A percentile compares a stretch with the other conserved stretches of the same genome.
phyloP scores from a whole-genome alignment of 2,329 filamentous ascomycete genomes.

The Trichoderma koningiopsis region DNA sequence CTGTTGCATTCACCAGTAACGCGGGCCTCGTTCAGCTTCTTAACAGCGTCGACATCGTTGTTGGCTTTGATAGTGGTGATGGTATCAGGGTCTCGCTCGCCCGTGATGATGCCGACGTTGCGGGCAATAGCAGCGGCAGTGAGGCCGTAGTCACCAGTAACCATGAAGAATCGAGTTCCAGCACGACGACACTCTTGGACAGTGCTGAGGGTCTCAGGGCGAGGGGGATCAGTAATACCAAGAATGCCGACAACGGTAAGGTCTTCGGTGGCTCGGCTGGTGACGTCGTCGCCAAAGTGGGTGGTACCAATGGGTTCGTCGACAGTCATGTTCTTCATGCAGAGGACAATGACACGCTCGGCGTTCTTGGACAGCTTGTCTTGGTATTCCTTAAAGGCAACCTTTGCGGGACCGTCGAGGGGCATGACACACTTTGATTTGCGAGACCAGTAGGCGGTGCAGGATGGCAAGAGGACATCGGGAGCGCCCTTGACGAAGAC shows the following conservation, averaged over 20 bases:
- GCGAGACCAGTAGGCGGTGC: slow-evolving; percentile 41
- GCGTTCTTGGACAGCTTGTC: slow-evolving; percentile 46
- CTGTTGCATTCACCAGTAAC: slow-evolving; percentile 31
- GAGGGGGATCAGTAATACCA: slow-evolving; percentile 52
- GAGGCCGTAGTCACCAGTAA: slow-evolving; percentile 52
- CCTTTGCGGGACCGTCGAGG: slow-evolving; percentile 39
- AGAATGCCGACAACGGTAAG: slow-evolving; percentile 55
- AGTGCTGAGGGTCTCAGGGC: slow-evolving; percentile 46
- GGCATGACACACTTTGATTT: slow-evolving; percentile 38
- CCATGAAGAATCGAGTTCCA: slow-evolving; percentile 51
- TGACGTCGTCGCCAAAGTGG: slow-evolving; percentile 53
- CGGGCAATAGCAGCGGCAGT: slow-evolving; percentile 67
- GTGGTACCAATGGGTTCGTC: slow-evolving; percentile 50
- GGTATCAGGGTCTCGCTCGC: slow-evolving; percentile 47
- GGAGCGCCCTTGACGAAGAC: slow-evolving; percentile 58
- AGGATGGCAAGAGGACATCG: slow-evolving; percentile 49
- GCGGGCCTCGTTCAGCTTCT: slow-evolving; percentile 31
- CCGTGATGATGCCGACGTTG: slow-evolving; percentile 65
- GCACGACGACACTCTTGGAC: slow-evolving; percentile 47
- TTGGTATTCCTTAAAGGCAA: slow-evolving; percentile 42
- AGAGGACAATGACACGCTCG: slow-evolving; percentile 48
- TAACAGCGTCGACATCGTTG: slow-evolving; percentile 5
- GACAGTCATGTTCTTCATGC: slow-evolving; percentile 40
- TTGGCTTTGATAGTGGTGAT: slow-evolving; percentile 33
- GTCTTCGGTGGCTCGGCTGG: slow-evolving; percentile 42